These are phyloP conservation scores for Pseudopyricularia cyperi DNA, from an alignment of 2,329 filamentous ascomycete species.

Conservation along the genomic window DNA sequence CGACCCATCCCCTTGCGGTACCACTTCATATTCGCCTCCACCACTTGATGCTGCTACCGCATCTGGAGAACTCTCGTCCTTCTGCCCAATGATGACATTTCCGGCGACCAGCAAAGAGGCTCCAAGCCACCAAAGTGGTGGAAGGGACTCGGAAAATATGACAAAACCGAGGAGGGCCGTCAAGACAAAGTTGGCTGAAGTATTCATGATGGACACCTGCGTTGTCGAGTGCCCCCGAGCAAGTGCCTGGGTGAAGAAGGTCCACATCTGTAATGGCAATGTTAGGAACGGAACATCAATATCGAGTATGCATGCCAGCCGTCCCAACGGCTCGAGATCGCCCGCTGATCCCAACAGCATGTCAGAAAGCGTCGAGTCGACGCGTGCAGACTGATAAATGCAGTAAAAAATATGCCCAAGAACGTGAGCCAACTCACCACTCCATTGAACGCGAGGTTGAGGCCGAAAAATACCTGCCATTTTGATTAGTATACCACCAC, in stretches of 20 bases:
- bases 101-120: constrained; percentile 60
- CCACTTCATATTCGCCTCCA: constrained; percentile 13
- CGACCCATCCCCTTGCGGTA: constrained; percentile 12
- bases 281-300: background rate
- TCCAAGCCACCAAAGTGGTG: constrained; percentile 65
- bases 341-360: no score
- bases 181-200: constrained; percentile 67
- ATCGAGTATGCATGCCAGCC: background rate
- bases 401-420: background rate
- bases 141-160: constrained; percentile 60
- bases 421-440: constrained; percentile 30
- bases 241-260: constrained; percentile 68
- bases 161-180: constrained; percentile 58
- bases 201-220: constrained; percentile 72
- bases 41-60: constrained; percentile 11
- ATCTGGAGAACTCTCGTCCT: constrained; percentile 35
- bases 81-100: constrained; percentile 64
- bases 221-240: constrained; percentile 62
- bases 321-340: background rate
- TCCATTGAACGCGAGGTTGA: constrained; percentile 65
- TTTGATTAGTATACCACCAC: background rate
- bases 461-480: constrained; percentile 54
- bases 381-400: no score
- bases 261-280: constrained; percentile 51
- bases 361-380: no score